phyloP scores from a whole-genome alignment of 495 filamentous ascomycete species.

The Penicillium turbatum region DNA sequence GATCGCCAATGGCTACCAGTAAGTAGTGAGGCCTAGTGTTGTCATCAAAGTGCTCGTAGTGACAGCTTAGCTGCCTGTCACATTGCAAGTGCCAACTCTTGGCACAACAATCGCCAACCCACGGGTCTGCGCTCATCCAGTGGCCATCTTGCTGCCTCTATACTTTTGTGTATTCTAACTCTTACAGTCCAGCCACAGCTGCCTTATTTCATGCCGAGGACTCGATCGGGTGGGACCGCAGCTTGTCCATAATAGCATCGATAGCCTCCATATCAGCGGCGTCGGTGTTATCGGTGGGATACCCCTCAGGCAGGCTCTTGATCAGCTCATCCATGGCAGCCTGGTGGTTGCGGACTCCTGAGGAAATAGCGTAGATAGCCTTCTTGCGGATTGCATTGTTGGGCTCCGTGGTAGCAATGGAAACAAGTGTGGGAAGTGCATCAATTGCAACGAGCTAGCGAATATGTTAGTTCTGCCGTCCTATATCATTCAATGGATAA shows the following conservation, averaged over 20 bases:
- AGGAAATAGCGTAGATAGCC: slow-evolving; percentile 81
- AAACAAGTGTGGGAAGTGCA: slow-evolving; percentile 63
- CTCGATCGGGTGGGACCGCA: slow-evolving; percentile 50
- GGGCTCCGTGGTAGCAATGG: slow-evolving; percentile 55
- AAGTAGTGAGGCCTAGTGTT: not conserved
- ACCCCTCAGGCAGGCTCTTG: slow-evolving; percentile 59
- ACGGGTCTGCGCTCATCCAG: not conserved
- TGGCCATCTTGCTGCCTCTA: slow-evolving; percentile 1
- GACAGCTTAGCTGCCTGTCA: not conserved
- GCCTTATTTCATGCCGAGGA: slow-evolving; percentile 22
- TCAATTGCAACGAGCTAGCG: slow-evolving; percentile 60
- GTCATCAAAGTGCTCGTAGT: not conserved
- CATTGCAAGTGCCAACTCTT: not conserved
- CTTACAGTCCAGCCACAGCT: not conserved
- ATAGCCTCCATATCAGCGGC: slow-evolving; percentile 81
- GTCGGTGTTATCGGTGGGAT: slow-evolving; percentile 59
- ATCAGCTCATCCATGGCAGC: slow-evolving; percentile 60
- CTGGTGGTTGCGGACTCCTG: slow-evolving; percentile 79
- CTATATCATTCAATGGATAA: not conserved
- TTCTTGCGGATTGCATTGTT: slow-evolving; percentile 73
- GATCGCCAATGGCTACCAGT: not conserved
- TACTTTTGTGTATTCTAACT: not conserved
- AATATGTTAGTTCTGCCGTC: slow-evolving; percentile 15
- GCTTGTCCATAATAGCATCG: slow-evolving; percentile 63
- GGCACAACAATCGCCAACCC: not conserved